Evolutionary conservation across 2,329 filamentous ascomycete genomes (phyloP).

Genomic region (Nemania sp.): DNA sequence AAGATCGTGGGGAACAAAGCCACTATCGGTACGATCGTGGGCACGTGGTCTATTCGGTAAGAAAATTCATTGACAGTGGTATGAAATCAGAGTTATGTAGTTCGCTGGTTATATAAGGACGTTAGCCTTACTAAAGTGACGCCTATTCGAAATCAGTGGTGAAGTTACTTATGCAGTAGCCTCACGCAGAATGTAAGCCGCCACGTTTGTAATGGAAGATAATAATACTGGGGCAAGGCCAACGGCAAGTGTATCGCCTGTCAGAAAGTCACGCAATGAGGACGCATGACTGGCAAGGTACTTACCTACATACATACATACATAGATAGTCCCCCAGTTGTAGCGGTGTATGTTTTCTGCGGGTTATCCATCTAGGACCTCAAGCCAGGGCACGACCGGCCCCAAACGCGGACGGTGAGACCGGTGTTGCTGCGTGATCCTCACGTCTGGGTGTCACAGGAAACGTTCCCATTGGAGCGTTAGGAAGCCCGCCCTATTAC

Average conservation of each 20-base stretch:
- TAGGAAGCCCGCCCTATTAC: conserved; percentile 34
- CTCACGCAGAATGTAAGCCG: neutral
- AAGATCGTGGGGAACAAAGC: neutral
- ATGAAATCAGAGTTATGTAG: neutral
- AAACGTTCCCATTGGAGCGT: conserved; percentile 46
- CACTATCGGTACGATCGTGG: neutral
- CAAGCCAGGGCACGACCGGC: conserved; percentile 1
- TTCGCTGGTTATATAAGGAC: neutral
- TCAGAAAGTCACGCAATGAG: conserved; percentile 9
- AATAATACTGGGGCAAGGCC: neutral
- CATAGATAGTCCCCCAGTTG: conserved; percentile 1
- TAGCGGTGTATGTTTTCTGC: conserved; percentile 25
- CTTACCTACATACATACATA: too few relatives aligned
- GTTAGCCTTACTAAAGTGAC: neutral
- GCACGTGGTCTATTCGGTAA: neutral
- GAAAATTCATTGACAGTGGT: neutral
- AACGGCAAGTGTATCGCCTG: neutral
- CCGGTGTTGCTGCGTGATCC: conserved; percentile 42
- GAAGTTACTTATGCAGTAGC: neutral
- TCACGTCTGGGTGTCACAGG: conserved; percentile 43
- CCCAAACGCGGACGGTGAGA: conserved; percentile 42
- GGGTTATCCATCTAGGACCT: conserved; percentile 1
- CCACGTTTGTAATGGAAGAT: conserved; percentile 2
- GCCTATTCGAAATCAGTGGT: neutral
- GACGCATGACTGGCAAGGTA: neutral